These are phyloP conservation scores for Globisporangium sylvaticum DNA, from an alignment of 352 stramenopile species.

Conservation along the genomic window DNA sequence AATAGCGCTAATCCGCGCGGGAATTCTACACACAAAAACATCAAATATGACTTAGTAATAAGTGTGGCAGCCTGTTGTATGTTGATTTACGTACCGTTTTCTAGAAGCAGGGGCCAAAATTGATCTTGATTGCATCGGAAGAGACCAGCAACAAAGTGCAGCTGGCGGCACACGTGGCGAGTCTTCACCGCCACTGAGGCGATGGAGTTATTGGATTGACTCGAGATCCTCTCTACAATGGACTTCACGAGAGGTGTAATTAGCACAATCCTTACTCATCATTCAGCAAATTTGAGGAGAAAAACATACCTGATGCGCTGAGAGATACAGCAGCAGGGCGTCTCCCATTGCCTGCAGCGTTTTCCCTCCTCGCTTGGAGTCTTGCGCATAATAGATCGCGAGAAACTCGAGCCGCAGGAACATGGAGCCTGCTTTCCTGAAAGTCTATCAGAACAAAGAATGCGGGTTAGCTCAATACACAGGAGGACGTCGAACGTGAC, in stretches of 20 bases:
- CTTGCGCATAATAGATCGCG: constrained; percentile 59
- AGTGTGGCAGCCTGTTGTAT: background rate
- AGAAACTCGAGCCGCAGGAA: constrained; percentile 63
- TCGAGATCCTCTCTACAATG: constrained; percentile 1
- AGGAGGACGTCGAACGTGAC: background rate
- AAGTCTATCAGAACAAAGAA: constrained; percentile 23
- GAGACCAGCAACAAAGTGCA: constrained; percentile 26
- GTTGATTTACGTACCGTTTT: constrained; percentile 25
- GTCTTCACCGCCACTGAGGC: constrained; percentile 32
- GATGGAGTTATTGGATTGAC: constrained; percentile 15
- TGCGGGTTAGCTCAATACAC: background rate
- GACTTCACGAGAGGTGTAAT: constrained; percentile 7
- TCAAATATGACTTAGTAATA: background rate
- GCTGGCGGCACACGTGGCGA: constrained; percentile 25
- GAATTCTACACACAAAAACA: constrained; percentile 25
- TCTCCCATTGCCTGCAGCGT: constrained; percentile 58
- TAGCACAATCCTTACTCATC: background rate
- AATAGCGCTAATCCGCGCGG: constrained; percentile 48
- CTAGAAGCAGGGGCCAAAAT: constrained; percentile 44
- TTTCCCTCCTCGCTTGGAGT: constrained; percentile 54
- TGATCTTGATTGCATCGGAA: constrained; percentile 25
- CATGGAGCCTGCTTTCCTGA: constrained; percentile 46
- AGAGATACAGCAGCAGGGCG: constrained; percentile 47
- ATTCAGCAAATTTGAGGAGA: background rate
- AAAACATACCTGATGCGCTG: constrained; percentile 39